Evolutionary conservation across 768 basidiomycete genomes (phyloP), one percentile per base, ranked within the genome.

Genomic region (Auricularia sp.): DNA sequence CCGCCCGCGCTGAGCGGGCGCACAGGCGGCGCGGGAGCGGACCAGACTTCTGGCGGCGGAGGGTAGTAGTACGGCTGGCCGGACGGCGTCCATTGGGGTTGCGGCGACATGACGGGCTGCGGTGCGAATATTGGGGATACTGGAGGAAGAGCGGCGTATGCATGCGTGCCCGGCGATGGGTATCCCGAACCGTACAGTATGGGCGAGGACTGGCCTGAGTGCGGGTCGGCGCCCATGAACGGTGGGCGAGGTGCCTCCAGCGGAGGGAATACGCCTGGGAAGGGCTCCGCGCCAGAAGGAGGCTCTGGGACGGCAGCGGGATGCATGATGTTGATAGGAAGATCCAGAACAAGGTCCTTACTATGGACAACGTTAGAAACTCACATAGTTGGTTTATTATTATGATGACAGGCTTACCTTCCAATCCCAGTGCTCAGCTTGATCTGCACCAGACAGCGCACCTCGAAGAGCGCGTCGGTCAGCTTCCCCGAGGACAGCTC

Each of bases 391-490:
- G 29, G 29, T 29, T 2, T 2, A 29, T 2, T 2, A 29, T 3
- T 2, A 29, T 29, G 29, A 2, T 29, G 29, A 2, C 3, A 29
- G 29, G 74, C 80, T 61, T 68, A 90, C 90, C 82, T 87, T 71
- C 84, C 87, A 51, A 87, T 74, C n/a, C 85, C 86, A 85, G 90
- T 86, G n/a, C 76, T 76, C 61, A 92, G 78, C 71, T 79, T 86
- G 62, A 91, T 75, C 33, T 75, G 77, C n/a, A 91, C 77, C 14
- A 79, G 73, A 66, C 87, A 88, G 54, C 80, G 77, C 35, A 93
- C 81, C 70, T 88, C 86, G 64, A 93, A 92, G 11, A 92, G 76
- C 34, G 81, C 74, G 29, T 85, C 81, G 3, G 80, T 81, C 33
- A 61, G 54, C 61, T 35, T 54, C 69, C 71, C 34, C 72, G 73